Conservation (phyloP, 75 land plant genomes). For the Larix kaempferi region DNA sequence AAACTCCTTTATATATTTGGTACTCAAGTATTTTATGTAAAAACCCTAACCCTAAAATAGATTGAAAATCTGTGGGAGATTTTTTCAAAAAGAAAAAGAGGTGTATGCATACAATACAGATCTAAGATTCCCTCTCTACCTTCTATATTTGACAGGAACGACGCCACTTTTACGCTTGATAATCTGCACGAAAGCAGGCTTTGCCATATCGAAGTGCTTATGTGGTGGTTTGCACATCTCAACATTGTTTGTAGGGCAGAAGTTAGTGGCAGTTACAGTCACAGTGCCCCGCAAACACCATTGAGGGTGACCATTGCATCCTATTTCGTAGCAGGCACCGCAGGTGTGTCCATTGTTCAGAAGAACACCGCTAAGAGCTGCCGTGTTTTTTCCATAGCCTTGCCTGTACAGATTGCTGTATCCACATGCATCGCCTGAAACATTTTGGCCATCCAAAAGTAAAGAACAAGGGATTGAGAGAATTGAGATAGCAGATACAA, state of each 20-base stretch:
- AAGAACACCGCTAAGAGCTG: constrained; percentile 64
- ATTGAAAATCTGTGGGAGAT: too few species aligned
- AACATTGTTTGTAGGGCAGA: constrained; percentile 62
- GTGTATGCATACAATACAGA: too few species aligned
- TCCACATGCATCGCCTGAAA: constrained; percentile 67
- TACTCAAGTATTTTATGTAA: too few species aligned
- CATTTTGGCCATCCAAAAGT: too few species aligned
- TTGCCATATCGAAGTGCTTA: constrained; percentile 45
- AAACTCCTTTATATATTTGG: too few species aligned
- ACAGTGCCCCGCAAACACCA: constrained; percentile 64
- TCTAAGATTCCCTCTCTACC: constrained; percentile 1
- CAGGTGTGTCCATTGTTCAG: constrained; percentile 53
- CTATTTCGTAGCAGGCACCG: constrained; percentile 65
- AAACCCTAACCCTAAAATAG: too few species aligned
- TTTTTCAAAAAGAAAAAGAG: too few species aligned
- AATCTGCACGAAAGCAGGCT: constrained; percentile 65
- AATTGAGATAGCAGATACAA: too few species aligned
- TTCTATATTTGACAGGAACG: constrained; percentile 50
- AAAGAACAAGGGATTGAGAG: too few species aligned
- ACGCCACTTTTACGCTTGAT: constrained; percentile 59
- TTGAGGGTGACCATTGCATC: constrained; percentile 44
- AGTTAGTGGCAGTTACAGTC: constrained; percentile 70
- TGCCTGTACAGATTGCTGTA: constrained; percentile 46
- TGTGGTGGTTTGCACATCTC: constrained; percentile 73
- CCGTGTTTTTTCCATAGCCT: constrained; percentile 58